Base-by-base conservation (phyloP, 2,329 filamentous ascomycete genomes). In the Alternaria novae-zelandiae region DNA sequence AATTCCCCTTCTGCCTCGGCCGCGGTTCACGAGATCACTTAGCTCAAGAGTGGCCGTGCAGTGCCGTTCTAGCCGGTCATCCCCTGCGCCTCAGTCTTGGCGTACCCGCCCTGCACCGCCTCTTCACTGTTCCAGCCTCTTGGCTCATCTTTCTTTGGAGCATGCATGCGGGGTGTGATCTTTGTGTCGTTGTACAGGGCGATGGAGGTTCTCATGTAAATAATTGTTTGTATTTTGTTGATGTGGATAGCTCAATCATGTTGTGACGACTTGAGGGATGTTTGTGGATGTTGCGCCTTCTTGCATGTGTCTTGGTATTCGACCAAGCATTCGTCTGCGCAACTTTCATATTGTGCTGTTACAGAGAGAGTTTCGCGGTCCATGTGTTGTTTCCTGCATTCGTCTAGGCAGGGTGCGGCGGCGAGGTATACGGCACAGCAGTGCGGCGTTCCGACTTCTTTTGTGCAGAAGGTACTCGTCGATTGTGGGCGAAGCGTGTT, bases 341-440 rank as follows among this genome's bases (percentile, higher is more conserved):
- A 63, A 21, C 54, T 21, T 6, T 63, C 60, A 25, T 63, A 63
- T 41, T 26, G n/a, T n/a, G 30, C 23, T 7, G 60, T 63, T 11
- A 53, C 25, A 6, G 49, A 41, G 15, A 59, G 6, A 3, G 60
- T 63, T 28, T 63, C 56, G 12, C 60, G 30, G 20, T 59, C 56
- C 15, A 54, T n/a, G 23, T 59, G 17, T 6, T 23, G 17, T 9
- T 59, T 59, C 13, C 55, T 46, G 30, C 60, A 63, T 26, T 63
- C 56, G 15, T 63, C 60, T 3, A 59, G 28, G 45, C 60, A 63
- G 12, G 60, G 56, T 25, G 30, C 15, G 6, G 60, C 60, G 2
- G 30, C 21, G 10, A 63, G 56, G 30, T 54, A 59, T 5, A 63
- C 17, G 13, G 49, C 30, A 28, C 61, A 63, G 12, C 61, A 63